phyloP scores from a whole-genome alignment of 1,284 basidiomycete genomes.

The Fomitopsis betulina region DNA sequence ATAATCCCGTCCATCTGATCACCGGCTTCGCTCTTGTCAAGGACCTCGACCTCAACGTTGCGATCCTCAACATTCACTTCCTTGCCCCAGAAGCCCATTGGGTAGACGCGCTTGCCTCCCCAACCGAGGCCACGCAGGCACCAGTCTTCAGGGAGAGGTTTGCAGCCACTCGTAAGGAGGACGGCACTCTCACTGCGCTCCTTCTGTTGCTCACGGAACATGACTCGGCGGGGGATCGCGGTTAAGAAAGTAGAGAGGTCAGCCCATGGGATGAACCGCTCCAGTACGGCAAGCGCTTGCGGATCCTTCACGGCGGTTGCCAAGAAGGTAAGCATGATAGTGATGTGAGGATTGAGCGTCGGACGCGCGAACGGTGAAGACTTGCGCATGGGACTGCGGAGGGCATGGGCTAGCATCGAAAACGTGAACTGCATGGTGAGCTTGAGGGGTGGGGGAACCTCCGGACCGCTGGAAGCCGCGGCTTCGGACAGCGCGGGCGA shows the following conservation, averaged over 20 bases:
- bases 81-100: slow-evolving; percentile 86
- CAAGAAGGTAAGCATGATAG: slow-evolving; percentile 85
- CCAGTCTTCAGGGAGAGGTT: slow-evolving; percentile 92
- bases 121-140: slow-evolving; percentile 93
- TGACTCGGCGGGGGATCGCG: slow-evolving; percentile 53
- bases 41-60: slow-evolving; percentile 75
- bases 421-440: slow-evolving; percentile 81
- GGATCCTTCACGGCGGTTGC: slow-evolving; percentile 69
- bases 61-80: slow-evolving; percentile 41
- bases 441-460: slow-evolving; percentile 61
- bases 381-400: slow-evolving; percentile 62
- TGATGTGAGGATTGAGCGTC: slow-evolving; percentile 83
- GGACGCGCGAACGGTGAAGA: slow-evolving; percentile 50
- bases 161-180: slow-evolving; percentile 59
- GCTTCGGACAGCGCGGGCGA: slow-evolving; percentile 12
- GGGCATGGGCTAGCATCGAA: slow-evolving; percentile 68
- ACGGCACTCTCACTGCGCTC: slow-evolving; percentile 21
- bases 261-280: slow-evolving; percentile 84
- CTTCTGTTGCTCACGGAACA: slow-evolving; percentile 29
- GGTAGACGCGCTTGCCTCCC: slow-evolving; percentile 85
- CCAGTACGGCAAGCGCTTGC: slow-evolving; percentile 56
- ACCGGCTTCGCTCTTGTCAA: slow-evolving; percentile 57
- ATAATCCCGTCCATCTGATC: slow-evolving; percentile 67
- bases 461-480: slow-evolving; percentile 21
- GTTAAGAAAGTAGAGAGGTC: slow-evolving; percentile 66